Base-by-base conservation (phyloP, 441 rosid species). In the Eruca vesicaria region DNA sequence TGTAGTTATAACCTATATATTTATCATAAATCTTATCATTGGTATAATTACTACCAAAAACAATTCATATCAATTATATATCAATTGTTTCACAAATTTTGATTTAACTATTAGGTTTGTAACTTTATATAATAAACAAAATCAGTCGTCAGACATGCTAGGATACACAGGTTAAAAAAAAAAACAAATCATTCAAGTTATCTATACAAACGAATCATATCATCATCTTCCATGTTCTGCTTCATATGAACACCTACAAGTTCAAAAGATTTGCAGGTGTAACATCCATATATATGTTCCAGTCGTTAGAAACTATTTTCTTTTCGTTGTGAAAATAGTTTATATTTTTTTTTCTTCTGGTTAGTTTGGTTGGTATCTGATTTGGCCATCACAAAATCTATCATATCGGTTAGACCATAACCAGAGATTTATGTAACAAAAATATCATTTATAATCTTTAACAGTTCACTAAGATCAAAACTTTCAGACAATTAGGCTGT, bases 401-500 rank as follows among this genome's bases (percentile, higher is more conserved):
- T 53, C 6, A 55, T 56, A 56, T 64, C 10, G 12, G 57, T 38
- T 50, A 62, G 52, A 63, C 23, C 63, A 11, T n/a, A 58, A 61
- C 10, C 33, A 14, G 35, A 63, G 65, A 55, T 23, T 63, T 53
- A 2, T 38, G 14, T 21, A 53, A 20, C 65, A 32, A 21, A 41
- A 7, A 76, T 31, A 63, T 64, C 66, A 26, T 33, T 9, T 11
- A 45, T 18, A 71, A 77, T 77, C 67, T 65, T 52, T 64, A 45
- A 71, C 71, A 70, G 61, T 66, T 57, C 55, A 43, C 71, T 38
- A 18, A 16, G 35, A 55, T 63, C 68, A 58, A 64, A 76, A 64
- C 3, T 57, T 57, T 64, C 80, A 71, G 76, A 77, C 80, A 71
- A 16, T 57, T 65, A 64, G 71, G 80, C 80, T 77, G 80, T 77